Percentiles rank a stretch among this genome's conserved stretches.
phyloP scores from a whole-genome alignment of 139 green algal genomes.

The Picochlorum sp. region DNA sequence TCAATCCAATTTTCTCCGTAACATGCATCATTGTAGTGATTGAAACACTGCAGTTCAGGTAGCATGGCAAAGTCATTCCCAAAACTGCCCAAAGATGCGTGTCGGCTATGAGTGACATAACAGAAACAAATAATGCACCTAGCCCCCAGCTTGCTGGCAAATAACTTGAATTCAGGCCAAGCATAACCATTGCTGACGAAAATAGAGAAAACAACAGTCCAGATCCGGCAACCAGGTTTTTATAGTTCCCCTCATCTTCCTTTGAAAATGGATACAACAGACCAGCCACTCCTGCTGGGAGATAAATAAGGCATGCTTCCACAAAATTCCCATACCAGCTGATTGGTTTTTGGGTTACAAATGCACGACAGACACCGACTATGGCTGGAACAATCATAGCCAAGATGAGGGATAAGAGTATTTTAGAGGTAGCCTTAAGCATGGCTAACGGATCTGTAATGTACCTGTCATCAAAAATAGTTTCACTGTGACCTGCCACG shows the following conservation, averaged over 20 bases:
- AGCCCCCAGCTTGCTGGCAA: slow-evolving; percentile 20
- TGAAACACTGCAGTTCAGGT: not conserved
- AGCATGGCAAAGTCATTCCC: not conserved
- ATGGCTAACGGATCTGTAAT: not conserved
- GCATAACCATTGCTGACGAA: not conserved
- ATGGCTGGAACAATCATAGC: slow-evolving; percentile 4
- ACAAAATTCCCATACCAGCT: slow-evolving; percentile 38
- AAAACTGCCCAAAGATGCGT: not conserved
- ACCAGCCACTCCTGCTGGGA: slow-evolving; percentile 31
- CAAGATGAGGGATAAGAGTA: not conserved
- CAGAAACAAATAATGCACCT: not conserved
- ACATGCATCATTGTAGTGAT: slow-evolving; percentile 11
- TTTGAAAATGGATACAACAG: slow-evolving; percentile 34
- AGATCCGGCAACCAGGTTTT: not conserved
- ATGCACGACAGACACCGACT: slow-evolving; percentile 6
- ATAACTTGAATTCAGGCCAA: slow-evolving; percentile 17
- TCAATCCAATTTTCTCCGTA: slow-evolving; percentile 36
- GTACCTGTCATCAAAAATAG: too few species aligned
- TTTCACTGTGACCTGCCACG: too few species aligned
- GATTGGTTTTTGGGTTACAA: slow-evolving; percentile 26
- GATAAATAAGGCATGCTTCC: slow-evolving; percentile 25
- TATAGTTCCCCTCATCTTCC: not conserved
- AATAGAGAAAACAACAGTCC: not conserved
- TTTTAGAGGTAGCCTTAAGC: not conserved
- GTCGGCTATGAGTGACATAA: not conserved